These are phyloP conservation scores for Postia placenta DNA, from an alignment of 768 basidiomycete species.

Conservation along the genomic window DNA sequence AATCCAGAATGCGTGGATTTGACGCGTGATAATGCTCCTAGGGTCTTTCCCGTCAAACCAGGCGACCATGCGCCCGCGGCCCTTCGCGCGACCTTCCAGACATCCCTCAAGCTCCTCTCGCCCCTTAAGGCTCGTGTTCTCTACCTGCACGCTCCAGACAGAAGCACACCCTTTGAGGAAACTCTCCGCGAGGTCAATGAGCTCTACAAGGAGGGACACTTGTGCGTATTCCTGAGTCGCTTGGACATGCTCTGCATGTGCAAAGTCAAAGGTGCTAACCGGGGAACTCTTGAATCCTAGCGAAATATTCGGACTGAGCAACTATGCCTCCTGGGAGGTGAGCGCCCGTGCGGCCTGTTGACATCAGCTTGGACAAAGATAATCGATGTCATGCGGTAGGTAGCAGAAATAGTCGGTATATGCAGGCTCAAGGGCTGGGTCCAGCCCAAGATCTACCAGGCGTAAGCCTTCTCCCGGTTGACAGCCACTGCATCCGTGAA, in stretches of 20 bases:
- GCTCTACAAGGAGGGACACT: constrained; percentile 50
- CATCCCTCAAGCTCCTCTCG: constrained; percentile 40
- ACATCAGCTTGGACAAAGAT: not conserved
- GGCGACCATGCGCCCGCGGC: constrained; percentile 37
- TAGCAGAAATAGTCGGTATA: constrained; percentile 54
- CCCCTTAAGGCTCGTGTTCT: constrained; percentile 42
- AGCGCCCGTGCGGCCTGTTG: not conserved
- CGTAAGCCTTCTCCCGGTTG: constrained; percentile 25
- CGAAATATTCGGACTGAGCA: constrained; percentile 59
- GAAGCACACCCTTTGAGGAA: constrained; percentile 48
- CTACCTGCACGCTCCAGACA: constrained; percentile 59
- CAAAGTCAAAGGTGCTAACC: no score
- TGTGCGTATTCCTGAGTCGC: constrained; percentile 29
- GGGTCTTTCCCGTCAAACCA: constrained; percentile 33
- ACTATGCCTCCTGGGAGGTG: constrained; percentile 52
- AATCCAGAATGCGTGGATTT: no score
- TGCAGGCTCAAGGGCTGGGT: constrained; percentile 50
- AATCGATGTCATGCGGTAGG: constrained; percentile 23
- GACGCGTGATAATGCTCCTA: constrained; percentile 15
- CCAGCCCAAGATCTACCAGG: constrained; percentile 51
- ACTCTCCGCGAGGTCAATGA: constrained; percentile 49
- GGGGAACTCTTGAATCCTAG: constrained; percentile 22
- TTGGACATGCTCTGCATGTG: no score
- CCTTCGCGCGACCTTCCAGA: constrained; percentile 39
- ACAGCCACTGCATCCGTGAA: not conserved